Evolutionary conservation across 441 rosid genomes (phyloP).

Genomic region (Euphorbia corollata): DNA sequence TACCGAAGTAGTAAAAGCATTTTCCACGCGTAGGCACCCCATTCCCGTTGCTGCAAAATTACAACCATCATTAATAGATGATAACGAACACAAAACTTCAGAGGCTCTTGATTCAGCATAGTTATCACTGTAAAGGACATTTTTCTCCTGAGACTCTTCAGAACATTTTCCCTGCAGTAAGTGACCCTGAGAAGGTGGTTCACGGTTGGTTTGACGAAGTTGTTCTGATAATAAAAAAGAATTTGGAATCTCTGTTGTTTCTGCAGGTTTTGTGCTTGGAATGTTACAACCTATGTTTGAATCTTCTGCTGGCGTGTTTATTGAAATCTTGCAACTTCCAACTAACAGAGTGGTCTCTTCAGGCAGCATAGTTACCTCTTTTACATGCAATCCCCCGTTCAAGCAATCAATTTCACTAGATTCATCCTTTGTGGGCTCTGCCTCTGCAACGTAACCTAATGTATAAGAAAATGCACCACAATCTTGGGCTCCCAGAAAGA

Average conservation of each 20-base stretch:
- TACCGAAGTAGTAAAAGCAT: conserved; percentile 15
- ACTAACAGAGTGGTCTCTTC: conserved; percentile 15
- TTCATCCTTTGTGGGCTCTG: conserved; percentile 17
- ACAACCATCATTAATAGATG: no score
- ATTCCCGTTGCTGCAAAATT: no score
- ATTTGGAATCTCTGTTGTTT: conserved; percentile 16
- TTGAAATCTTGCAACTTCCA: conserved; percentile 12
- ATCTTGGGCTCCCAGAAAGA: conserved; percentile 10
- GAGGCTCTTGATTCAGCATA: no score
- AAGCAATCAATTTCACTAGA: conserved; percentile 13
- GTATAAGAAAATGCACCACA: conserved; percentile 15
- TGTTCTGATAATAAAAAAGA: conserved; percentile 10
- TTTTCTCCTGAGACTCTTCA: conserved; percentile 12
- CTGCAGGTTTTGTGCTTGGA: conserved; percentile 16
- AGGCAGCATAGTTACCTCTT: conserved; percentile 18
- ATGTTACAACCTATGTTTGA: conserved; percentile 19
- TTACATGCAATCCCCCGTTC: conserved; percentile 14
- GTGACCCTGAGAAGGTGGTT: neutral
- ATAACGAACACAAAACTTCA: no score
- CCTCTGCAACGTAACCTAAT: conserved; percentile 4
- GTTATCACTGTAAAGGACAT: no score
- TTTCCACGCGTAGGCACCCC: conserved; percentile 13
- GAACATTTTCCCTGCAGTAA: conserved; percentile 13
- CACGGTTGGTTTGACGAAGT: neutral
- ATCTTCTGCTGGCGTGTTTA: conserved; percentile 16